Evolutionary conservation across 768 basidiomycete genomes (phyloP), one percentile per base, ranked within the genome.

Genomic region (Mrakia hoshinonis): DNA sequence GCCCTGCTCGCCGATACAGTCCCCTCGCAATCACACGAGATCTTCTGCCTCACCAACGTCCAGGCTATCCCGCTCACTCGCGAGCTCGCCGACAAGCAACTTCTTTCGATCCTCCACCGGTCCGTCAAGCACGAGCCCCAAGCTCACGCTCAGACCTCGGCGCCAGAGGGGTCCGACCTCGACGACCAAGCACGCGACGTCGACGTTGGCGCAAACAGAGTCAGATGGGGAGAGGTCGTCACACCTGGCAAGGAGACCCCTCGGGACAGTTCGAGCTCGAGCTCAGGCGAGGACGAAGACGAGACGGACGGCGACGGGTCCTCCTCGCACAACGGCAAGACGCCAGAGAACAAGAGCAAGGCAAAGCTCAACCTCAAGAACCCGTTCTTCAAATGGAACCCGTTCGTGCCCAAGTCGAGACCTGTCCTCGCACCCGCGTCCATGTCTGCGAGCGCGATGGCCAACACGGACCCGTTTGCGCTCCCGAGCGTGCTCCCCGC

Each of bases 321-420:
- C 20, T 47, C 34, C 4, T 29, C 52, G 13, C 38, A 51, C 9
- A 48, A 71, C n/a, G 63, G 52, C 20, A 12, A 47, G 52, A 61
- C 63, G 38, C 54, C 55, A 3, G 58, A 49, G 13, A 64, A 72
- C 55, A 49, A 24, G 34, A 31, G 55, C 31, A 43, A 67, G 43
- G 49, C 48, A 47, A 66, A 48, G 34, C 5, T 12, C 22, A 38
- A 62, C 58, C 26, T 36, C 15, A 38, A n/a, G n/a, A n/a, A 31
- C 11, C 31, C 48, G 3, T 64, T 70, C 36, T 72, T 72, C 36
- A 60, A 52, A 6, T 72, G 70, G 70, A 72, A 67, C 46, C 70
- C 70, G 2, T 72, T 72, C 36, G 36, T 39, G 31, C 29, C 60
- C 47, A 31, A 29, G 46, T 9, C 68, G 0, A 36, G 34, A 6